Percentiles rank a stretch among this genome's conserved stretches.
Conservation (phyloP, 1,284 basidiomycete genomes). For the Ganoderma leucocontextum region DNA sequence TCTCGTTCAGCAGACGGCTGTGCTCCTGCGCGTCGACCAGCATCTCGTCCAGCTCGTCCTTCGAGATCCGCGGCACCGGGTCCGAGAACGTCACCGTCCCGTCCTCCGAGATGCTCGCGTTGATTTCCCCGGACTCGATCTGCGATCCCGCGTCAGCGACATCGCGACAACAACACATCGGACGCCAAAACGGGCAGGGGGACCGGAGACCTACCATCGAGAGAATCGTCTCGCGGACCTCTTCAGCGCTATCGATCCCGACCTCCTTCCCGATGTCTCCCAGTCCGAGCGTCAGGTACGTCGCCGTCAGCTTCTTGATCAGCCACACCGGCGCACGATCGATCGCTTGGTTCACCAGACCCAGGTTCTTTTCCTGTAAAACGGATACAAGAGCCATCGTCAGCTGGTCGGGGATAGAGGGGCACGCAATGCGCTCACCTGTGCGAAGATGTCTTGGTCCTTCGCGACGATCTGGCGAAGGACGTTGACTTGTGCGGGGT, state of each 20-base stretch:
- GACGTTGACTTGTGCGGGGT: constrained; percentile 57
- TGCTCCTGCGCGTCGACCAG: constrained; percentile 69
- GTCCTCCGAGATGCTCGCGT: constrained; percentile 66
- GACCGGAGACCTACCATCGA: constrained; percentile 66
- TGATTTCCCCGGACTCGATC: constrained; percentile 76
- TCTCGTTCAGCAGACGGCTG: constrained; percentile 52
- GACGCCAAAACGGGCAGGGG: neutral
- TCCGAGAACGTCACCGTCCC: constrained; percentile 80
- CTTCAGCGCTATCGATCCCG: constrained; percentile 60
- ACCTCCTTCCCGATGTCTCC: constrained; percentile 72
- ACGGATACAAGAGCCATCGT: neutral
- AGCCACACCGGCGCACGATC: constrained; percentile 75
- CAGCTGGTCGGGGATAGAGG: neutral
- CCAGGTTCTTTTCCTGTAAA: constrained; percentile 72
- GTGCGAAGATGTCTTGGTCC: constrained; percentile 58
- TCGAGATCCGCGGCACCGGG: constrained; percentile 64
- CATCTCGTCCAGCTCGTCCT: constrained; percentile 70
- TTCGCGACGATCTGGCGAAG: constrained; percentile 58
- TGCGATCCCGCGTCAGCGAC: constrained; percentile 36
- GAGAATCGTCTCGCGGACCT: constrained; percentile 65
- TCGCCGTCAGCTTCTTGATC: constrained; percentile 78
- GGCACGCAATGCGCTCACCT: constrained; percentile 45
- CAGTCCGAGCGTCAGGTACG: constrained; percentile 79
- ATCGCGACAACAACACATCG: neutral
- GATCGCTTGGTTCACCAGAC: constrained; percentile 71